Evolutionary conservation across 2,329 filamentous ascomycete species (phyloP), one percentile per base, ranked within the genome.

Genomic region (Apiospora koreana): DNA sequence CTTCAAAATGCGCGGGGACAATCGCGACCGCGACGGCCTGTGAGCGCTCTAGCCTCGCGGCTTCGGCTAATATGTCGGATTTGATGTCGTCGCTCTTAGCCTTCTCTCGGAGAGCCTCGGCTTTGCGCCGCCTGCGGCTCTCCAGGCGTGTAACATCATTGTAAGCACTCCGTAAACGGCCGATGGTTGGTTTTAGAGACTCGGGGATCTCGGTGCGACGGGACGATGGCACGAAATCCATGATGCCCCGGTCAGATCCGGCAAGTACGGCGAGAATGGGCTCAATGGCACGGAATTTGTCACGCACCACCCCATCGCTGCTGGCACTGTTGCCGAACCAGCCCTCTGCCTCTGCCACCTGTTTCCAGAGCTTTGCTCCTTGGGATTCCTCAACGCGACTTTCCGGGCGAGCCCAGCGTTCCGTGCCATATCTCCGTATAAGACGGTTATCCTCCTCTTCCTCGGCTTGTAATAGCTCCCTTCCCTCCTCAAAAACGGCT

Each of bases 161-260:
- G 77, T 97, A 91, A 12, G 90, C 91, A 42, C 91, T 91, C 21
- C 96, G 90, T 62, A 99, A 83, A 71, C 90, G 89, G 65, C 90
- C 92, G 16, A 95, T 92, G 71, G 95, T 93, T 10, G 90, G 87
- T 79, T 97, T 94, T 9, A 98, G 87, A 35, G 92, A 88, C 28
- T 95, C 91, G 1, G 94, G 94, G 71, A 97, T 93, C 50, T 91
- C 91, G 9, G 92, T 91, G 70, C 92, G 89, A 64, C 94, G 88
- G 74, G 93, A 96, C 68, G 93, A 95, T 0, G 96, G 96, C 1
- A 99, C 95, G 76, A 93, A 97, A 67, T 95, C 92, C 81, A 97
- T 92, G 18, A 98, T 86, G 58, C 92, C 92, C 12, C 93, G 88
- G 76, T 97, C 94, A 0, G 93, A 89, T 1, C 94, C 93, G 0